Evolutionary conservation across 441 rosid species (phyloP).

Genomic region (Populus hybrid): DNA sequence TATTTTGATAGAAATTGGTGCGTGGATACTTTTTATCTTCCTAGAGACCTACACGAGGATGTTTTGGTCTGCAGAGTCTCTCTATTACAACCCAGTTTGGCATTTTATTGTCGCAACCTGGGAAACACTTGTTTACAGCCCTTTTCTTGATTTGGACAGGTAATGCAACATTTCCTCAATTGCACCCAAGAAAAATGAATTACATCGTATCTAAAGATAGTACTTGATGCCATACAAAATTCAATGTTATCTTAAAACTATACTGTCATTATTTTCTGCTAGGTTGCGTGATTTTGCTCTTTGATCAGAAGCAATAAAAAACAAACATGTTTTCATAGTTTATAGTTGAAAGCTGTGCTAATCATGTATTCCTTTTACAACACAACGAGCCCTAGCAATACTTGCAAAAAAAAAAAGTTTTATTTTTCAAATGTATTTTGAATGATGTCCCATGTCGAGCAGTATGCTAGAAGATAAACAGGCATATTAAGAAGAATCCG

Average conservation of each 20-base stretch:
- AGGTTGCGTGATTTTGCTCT: neutral
- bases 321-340: neutral
- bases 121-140: slow-evolving; percentile 93
- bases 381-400: neutral
- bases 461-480: neutral
- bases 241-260: neutral
- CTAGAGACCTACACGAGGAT: slow-evolving; percentile 92
- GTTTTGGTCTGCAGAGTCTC: slow-evolving; percentile 98
- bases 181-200: neutral
- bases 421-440: neutral
- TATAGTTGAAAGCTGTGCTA: neutral
- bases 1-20: slow-evolving; percentile 85
- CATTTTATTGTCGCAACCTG: slow-evolving; percentile 85
- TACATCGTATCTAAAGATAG: neutral
- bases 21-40: slow-evolving; percentile 95
- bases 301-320: neutral
- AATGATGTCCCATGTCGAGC: neutral
- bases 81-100: slow-evolving; percentile 95
- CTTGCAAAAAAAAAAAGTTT: neutral
- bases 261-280: neutral
- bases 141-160: slow-evolving; percentile 98
- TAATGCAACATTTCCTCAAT: slow-evolving; percentile 21
- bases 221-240: neutral
- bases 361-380: neutral
- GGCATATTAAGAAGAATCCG: neutral